These are phyloP conservation scores for Mucuna pruriens DNA, from an alignment of 306 rosid genomes.

Conservation along the genomic window DNA sequence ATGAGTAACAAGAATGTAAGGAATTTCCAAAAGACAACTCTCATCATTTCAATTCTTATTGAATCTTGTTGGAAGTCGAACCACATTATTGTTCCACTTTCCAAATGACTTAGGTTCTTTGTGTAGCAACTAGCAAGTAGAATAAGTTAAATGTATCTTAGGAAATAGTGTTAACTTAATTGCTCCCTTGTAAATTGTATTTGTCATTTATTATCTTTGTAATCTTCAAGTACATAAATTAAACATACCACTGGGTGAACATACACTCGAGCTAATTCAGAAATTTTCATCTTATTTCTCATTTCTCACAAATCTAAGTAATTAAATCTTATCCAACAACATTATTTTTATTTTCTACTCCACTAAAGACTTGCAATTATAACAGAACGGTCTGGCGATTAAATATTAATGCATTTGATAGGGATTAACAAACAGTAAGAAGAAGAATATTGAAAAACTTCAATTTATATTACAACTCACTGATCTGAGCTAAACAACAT, in stretches of 20 bases:
- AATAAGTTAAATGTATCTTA: not conserved
- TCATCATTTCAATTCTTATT: not conserved
- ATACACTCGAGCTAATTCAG: not conserved
- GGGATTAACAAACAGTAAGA: too few relatives aligned
- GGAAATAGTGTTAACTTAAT: too few relatives aligned
- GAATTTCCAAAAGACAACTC: conserved; percentile 11
- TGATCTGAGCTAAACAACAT: too few relatives aligned
- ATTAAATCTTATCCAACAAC: not conserved
- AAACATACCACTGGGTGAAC: not conserved
- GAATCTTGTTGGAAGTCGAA: not conserved
- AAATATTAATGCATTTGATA: not conserved
- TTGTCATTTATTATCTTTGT: not conserved
- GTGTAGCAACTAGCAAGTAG: not conserved
- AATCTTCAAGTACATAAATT: not conserved
- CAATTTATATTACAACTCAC: too few relatives aligned
- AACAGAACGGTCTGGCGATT: not conserved
- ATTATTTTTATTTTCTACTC: conserved; percentile 9
- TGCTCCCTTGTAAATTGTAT: too few relatives aligned
- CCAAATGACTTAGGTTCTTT: not conserved
- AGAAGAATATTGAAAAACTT: too few relatives aligned
- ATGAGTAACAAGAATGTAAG: conserved; percentile 7
- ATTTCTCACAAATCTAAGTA: not conserved
- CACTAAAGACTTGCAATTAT: not conserved
- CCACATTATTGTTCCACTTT: not conserved
- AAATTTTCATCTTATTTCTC: not conserved